phyloP scores from a whole-genome alignment of 2,329 filamentous ascomycete genomes.

The Bipolaris victoriae region DNA sequence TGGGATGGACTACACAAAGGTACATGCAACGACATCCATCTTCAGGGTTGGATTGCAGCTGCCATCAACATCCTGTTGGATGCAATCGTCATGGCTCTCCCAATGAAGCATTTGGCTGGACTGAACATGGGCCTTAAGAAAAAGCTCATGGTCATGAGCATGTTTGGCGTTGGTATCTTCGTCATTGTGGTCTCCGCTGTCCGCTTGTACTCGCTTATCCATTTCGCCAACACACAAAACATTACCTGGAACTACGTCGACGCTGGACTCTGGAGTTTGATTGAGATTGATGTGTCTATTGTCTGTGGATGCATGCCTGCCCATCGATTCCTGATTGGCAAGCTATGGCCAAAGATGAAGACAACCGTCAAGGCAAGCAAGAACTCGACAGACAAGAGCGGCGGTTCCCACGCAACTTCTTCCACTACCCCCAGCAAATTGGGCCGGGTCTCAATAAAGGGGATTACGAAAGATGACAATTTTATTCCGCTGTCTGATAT shows the following conservation, averaged over 20 bases:
- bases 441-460: slow-evolving; percentile 22
- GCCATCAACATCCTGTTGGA: slow-evolving; percentile 45
- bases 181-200: slow-evolving; percentile 53
- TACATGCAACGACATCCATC: slow-evolving; percentile 42
- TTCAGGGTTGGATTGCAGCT: slow-evolving; percentile 40
- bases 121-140: slow-evolving; percentile 42
- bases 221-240: slow-evolving; percentile 52
- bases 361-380: slow-evolving; percentile 19
- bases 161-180: slow-evolving; percentile 49
- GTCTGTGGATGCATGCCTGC: slow-evolving; percentile 54
- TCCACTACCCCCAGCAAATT: slow-evolving; percentile 7
- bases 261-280: slow-evolving; percentile 49
- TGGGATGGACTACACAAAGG: slow-evolving; percentile 37
- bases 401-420: slow-evolving; percentile 6
- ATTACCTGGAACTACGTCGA: slow-evolving; percentile 50
- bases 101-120: slow-evolving; percentile 37
- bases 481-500: slow-evolving; percentile 33
- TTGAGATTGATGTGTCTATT: slow-evolving; percentile 44
- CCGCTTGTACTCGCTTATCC: slow-evolving; percentile 49
- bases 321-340: slow-evolving; percentile 23
- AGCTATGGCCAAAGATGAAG: slow-evolving; percentile 23
- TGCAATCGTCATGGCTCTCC: slow-evolving; percentile 37
- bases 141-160: slow-evolving; percentile 46
- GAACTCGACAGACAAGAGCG: background rate
- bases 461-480: slow-evolving; percentile 22